Conservation (phyloP, 1,284 basidiomycete species). For the Heterobasidion occidentale region DNA sequence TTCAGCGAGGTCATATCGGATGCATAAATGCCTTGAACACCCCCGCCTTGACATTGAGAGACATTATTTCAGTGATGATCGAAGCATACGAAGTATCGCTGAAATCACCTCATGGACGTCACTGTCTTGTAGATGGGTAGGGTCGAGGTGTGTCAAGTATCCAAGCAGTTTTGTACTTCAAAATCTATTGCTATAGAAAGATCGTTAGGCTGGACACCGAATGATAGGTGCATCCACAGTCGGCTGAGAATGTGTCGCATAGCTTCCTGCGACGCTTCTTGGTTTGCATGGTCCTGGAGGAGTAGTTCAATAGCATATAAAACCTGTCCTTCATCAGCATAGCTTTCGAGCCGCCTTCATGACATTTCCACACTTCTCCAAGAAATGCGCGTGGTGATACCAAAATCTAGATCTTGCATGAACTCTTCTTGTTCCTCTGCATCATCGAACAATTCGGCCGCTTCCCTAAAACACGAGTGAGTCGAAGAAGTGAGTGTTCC, state of each 20-base stretch:
- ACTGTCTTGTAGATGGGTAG: background rate
- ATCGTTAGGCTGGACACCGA: constrained; percentile 14
- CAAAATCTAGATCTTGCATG: constrained; percentile 47
- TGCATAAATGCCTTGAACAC: background rate
- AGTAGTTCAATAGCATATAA: constrained; percentile 41
- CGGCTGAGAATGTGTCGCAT: constrained; percentile 16
- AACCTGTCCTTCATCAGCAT: constrained; percentile 40
- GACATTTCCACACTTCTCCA: constrained; percentile 36
- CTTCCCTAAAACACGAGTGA: constrained; percentile 28
- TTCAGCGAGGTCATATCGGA: background rate
- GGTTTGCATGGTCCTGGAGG: constrained; percentile 23
- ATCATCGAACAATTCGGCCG: constrained; percentile 38
- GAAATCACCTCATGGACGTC: background rate
- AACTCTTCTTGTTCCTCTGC: constrained; percentile 50
- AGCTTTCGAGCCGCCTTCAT: constrained; percentile 48
- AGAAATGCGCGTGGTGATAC: constrained; percentile 38
- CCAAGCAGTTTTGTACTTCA: background rate
- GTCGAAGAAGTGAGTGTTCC: no score
- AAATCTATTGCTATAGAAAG: background rate
- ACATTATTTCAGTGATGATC: no score
- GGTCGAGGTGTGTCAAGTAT: background rate
- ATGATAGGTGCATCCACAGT: constrained; percentile 20
- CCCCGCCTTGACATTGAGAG: background rate
- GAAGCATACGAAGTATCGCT: no score
- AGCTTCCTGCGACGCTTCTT: constrained; percentile 12